phyloP scores from a whole-genome alignment of 225 moss, liverwort and hornwort species.

The Pleurozium schreberi region DNA sequence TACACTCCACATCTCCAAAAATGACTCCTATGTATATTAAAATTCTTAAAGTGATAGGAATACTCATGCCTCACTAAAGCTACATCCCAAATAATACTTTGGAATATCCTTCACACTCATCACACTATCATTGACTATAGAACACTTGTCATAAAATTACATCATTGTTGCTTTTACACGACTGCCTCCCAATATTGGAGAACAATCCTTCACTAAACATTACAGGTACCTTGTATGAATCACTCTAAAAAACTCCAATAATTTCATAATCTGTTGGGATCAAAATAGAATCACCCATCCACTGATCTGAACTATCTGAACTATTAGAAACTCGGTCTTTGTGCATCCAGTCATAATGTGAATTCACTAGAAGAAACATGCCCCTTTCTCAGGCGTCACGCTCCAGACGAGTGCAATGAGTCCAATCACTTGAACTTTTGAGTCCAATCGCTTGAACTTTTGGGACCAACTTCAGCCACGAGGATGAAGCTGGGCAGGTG shows the following conservation, averaged over 20 bases:
- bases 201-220: not conserved
- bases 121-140: not conserved
- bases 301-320: not conserved
- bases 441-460: not conserved
- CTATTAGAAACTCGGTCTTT: not conserved
- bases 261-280: not conserved
- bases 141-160: not conserved
- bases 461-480: not conserved
- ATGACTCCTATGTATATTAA: not conserved
- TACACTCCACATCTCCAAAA: too few relatives aligned
- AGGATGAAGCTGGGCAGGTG: not conserved
- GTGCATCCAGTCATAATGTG: not conserved
- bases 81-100: not conserved
- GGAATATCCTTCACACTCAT: not conserved
- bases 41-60: not conserved
- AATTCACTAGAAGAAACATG: not conserved
- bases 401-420: not conserved
- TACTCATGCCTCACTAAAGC: too few relatives aligned
- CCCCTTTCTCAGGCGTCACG: not conserved
- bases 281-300: not conserved
- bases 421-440: not conserved
- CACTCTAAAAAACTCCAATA: not conserved
- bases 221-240: not conserved
- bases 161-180: not conserved
- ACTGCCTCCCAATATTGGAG: not conserved